phyloP scores from a whole-genome alignment of 176 grass and related monocot species.

The Hordeum vulgare region MorexV3_pseudomolecules_assembly NC_058523.1:506591079-506591578 shows the following conservation, averaged over 20 bases:
- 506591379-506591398: background rate
- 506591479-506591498: background rate
- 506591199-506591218: background rate
- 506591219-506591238: background rate
- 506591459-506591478: background rate
- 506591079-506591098: constrained; percentile 21
- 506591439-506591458: background rate
- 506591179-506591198: background rate
- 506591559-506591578: background rate
- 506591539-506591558: background rate
- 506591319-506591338: background rate
- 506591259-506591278: background rate
- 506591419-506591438: too few relatives aligned
- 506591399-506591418: too few relatives aligned
- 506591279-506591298: background rate
- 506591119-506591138: constrained; percentile 15
- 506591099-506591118: constrained; percentile 19
- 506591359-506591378: background rate
- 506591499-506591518: background rate
- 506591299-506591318: background rate
- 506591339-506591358: background rate
- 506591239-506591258: background rate
- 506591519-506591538: background rate
- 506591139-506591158: background rate
- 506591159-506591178: constrained; percentile 35